Evolutionary conservation across 2,329 filamentous ascomycete species (phyloP).

Genomic region (Chaetomium sp.): DNA sequence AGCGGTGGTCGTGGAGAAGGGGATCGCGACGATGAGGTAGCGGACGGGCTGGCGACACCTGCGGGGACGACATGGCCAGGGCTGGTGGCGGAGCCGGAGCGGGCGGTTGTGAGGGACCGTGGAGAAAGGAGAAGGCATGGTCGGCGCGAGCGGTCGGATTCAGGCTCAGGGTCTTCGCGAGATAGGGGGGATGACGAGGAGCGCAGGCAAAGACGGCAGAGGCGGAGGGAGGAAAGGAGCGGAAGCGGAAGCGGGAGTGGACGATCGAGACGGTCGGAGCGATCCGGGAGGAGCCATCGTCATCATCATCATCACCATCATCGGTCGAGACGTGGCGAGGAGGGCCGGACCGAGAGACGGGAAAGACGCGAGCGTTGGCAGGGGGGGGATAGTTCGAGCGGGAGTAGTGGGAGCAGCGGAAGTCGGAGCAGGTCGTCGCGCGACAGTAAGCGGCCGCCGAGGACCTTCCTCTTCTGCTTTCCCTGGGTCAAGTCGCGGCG

Average conservation of each 20-base stretch:
- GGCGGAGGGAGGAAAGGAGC: conserved; percentile 19
- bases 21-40: too few species aligned
- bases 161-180: conserved; percentile 4
- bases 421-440: not conserved
- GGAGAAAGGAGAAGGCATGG: too few species aligned
- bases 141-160: not conserved
- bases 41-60: conserved; percentile 25
- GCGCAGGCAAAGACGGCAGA: conserved; percentile 31
- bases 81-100: conserved; percentile 14
- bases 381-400: conserved; percentile 2
- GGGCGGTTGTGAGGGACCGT: conserved; percentile 10
- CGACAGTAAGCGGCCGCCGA: conserved; percentile 29
- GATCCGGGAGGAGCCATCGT: not conserved
- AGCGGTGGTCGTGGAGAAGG: too few species aligned
- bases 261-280: not conserved
- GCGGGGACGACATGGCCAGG: conserved; percentile 19
- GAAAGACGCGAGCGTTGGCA: conserved; percentile 12
- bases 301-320: conserved; percentile 3
- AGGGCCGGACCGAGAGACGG: conserved; percentile 10
- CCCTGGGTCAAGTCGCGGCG: conserved; percentile 49
- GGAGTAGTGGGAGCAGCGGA: too few species aligned
- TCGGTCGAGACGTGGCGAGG: conserved; percentile 1
- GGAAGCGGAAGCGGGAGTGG: not conserved
- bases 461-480: conserved; percentile 47
- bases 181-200: not conserved